phyloP scores from a whole-genome alignment of 2,329 filamentous ascomycete genomes.

The Penicillium sp. region DNA sequence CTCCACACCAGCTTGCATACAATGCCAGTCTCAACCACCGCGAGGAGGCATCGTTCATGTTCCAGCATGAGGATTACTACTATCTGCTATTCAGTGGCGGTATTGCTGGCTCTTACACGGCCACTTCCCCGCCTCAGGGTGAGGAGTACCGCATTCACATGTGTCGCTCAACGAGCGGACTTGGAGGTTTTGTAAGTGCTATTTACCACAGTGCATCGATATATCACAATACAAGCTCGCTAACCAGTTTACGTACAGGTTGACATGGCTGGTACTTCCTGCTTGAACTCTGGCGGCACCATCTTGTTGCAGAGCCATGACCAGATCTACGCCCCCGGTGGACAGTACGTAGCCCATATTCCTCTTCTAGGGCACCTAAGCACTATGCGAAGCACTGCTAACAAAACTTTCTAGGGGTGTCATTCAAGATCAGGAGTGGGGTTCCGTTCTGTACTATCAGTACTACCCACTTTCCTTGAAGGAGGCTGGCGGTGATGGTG shows the following conservation, averaged over 20 bases:
- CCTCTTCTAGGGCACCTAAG: not conserved
- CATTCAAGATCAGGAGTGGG: constrained; percentile 37
- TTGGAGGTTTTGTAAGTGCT: constrained; percentile 53
- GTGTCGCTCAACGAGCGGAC: constrained; percentile 56
- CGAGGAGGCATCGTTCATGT: constrained; percentile 59
- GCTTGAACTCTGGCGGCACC: constrained; percentile 60
- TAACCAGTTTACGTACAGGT: constrained; percentile 24
- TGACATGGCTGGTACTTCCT: constrained; percentile 56
- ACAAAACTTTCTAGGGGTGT: constrained; percentile 28
- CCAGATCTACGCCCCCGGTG: constrained; percentile 65
- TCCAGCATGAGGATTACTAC: constrained; percentile 57
- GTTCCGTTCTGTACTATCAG: constrained; percentile 64
- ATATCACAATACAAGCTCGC: not conserved
- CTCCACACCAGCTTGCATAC: constrained; percentile 54
- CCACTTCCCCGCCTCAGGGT: constrained; percentile 52
- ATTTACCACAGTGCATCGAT: not conserved
- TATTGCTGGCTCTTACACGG: constrained; percentile 59
- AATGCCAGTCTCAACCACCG: constrained; percentile 54
- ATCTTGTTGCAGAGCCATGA: constrained; percentile 61
- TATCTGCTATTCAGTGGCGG: constrained; percentile 64
- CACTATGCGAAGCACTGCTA: not conserved
- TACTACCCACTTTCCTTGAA: constrained; percentile 52
- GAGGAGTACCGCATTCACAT: constrained; percentile 66
- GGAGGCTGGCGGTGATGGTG: constrained; percentile 50
- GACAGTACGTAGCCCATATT: constrained; percentile 54